Evolutionary conservation across 2,329 filamentous ascomycete genomes (phyloP).

Genomic region (Ceratocystis harringtonii): DNA sequence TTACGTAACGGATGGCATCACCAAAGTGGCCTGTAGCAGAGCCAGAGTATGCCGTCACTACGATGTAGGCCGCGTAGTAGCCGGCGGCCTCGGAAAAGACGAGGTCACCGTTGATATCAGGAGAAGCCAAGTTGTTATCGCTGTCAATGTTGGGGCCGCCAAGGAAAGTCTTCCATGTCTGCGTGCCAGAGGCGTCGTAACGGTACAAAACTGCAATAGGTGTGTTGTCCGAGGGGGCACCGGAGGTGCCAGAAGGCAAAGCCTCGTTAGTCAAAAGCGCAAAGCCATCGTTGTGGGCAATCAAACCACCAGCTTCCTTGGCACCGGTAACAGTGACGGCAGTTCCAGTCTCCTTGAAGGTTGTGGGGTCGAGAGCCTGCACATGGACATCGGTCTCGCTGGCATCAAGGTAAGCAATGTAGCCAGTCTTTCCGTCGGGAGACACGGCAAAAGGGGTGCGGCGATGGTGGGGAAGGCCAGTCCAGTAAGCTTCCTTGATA

Average conservation of each 20-base stretch:
- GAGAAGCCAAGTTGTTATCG: conserved; percentile 34
- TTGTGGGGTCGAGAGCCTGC: conserved; percentile 38
- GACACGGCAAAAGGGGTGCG: conserved; percentile 48
- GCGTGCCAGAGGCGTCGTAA: conserved; percentile 35
- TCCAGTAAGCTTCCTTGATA: conserved; percentile 46
- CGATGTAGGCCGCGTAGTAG: conserved; percentile 47
- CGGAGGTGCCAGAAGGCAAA: conserved; percentile 34
- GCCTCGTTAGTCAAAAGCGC: conserved; percentile 45
- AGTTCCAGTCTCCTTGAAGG: conserved; percentile 38
- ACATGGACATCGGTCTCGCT: conserved; percentile 41
- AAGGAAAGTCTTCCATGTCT: conserved; percentile 44
- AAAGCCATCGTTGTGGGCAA: conserved; percentile 49
- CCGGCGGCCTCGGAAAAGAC: conserved; percentile 41
- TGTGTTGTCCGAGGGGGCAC: conserved; percentile 23
- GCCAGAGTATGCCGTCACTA: conserved; percentile 43
- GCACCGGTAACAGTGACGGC: conserved; percentile 37
- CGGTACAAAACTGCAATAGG: conserved; percentile 45
- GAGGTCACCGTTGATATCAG: conserved; percentile 47
- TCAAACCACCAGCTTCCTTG: conserved; percentile 45
- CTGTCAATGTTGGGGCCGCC: conserved; percentile 40
- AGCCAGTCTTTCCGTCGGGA: conserved; percentile 42
- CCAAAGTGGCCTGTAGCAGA: conserved; percentile 41
- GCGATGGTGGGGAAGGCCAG: conserved; percentile 43
- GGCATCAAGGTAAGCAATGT: conserved; percentile 44
- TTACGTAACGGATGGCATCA: conserved; percentile 33